Evolutionary conservation across 805 yeast genomes (phyloP).

Genomic region (Metschnikowia santaceciliae): DNA sequence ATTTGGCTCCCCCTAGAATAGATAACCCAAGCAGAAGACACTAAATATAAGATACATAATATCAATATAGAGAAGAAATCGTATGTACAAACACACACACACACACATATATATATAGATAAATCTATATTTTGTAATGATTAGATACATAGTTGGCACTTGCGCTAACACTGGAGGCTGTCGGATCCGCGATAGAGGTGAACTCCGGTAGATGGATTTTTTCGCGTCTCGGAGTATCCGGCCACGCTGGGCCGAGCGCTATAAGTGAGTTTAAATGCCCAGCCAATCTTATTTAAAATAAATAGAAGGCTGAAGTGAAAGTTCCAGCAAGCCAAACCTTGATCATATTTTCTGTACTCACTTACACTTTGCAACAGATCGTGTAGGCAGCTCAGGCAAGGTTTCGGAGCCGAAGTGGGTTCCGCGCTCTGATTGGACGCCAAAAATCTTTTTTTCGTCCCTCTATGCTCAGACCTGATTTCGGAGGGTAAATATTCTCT

Average conservation of each 20-base stretch:
- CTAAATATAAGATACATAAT: too few relatives aligned
- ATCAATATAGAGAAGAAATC: too few relatives aligned
- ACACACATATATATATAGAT: too few relatives aligned
- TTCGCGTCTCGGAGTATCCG: slow-evolving; percentile 5
- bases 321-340: background rate
- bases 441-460: slow-evolving; percentile 15
- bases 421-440: slow-evolving; percentile 19
- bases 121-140: too few relatives aligned
- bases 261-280: background rate
- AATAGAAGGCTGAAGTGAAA: background rate
- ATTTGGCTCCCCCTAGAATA: too few relatives aligned
- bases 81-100: too few relatives aligned
- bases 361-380: too few relatives aligned
- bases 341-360: too few relatives aligned
- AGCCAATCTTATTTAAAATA: background rate
- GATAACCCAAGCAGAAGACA: too few relatives aligned
- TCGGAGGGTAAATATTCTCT: slow-evolving; percentile 5
- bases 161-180: background rate
- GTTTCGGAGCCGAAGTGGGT: slow-evolving; percentile 15
- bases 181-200: background rate
- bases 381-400: background rate
- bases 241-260: slow-evolving; percentile 3
- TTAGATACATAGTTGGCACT: too few relatives aligned
- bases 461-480: slow-evolving; percentile 8
- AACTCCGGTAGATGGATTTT: background rate